These are phyloP conservation scores for Fusarium tuaranense DNA, from an alignment of 2,329 filamentous ascomycete species.

Conservation along the genomic window DNA sequence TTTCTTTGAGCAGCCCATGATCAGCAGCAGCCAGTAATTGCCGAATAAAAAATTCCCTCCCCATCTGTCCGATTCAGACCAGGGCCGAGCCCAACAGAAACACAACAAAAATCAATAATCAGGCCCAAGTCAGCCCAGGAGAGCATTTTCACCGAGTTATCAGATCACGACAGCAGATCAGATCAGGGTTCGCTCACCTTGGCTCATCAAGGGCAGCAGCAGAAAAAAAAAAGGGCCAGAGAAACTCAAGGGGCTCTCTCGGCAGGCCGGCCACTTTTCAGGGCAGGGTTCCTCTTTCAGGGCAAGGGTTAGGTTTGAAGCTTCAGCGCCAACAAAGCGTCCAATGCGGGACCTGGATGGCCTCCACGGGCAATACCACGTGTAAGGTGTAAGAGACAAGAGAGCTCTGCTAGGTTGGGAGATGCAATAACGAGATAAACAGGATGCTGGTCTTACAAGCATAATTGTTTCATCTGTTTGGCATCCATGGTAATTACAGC, in stretches of 20 bases:
- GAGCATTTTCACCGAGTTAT: conserved; percentile 26
- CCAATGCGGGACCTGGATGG: conserved; percentile 15
- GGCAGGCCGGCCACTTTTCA: conserved; percentile 24
- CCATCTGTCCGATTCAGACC: conserved; percentile 11
- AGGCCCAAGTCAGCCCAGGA: conserved; percentile 15
- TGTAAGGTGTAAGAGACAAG: conserved; percentile 34
- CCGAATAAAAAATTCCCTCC: conserved; percentile 29
- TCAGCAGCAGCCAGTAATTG: conserved; percentile 27
- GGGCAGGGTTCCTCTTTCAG: conserved; percentile 36
- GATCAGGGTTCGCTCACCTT: conserved; percentile 33
- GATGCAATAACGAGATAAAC: background rate
- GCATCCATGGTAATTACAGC: background rate
- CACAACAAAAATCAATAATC: conserved; percentile 14
- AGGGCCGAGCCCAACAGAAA: conserved; percentile 17
- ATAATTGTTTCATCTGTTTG: background rate
- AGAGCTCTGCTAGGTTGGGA: background rate
- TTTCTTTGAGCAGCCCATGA: conserved; percentile 4
- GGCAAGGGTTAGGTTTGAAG: conserved; percentile 27
- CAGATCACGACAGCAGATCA: conserved; percentile 24
- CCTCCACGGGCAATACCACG: conserved; percentile 29
- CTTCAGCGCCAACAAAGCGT: conserved; percentile 10
- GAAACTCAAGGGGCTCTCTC: background rate
- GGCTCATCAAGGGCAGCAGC: background rate
- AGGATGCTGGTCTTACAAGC: background rate
- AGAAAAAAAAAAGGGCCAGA: background rate